Conservation (phyloP, 176 grass and related monocot genomes). For the Ensete ventricosum region DNA sequence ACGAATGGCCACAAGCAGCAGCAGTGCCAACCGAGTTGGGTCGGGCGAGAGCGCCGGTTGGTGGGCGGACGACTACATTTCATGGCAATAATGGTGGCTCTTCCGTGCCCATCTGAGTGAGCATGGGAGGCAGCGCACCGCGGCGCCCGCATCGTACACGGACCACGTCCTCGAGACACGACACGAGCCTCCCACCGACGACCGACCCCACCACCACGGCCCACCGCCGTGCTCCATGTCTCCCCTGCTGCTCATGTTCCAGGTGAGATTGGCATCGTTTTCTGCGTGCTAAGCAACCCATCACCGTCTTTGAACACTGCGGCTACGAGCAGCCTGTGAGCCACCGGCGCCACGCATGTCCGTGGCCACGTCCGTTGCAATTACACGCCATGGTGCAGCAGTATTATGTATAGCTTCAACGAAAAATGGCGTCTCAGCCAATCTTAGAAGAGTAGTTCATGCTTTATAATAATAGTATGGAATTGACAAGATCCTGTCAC, state of each 20-base stretch:
- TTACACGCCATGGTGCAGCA: too few species aligned
- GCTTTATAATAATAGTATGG: too few species aligned
- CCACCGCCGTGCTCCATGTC: neutral
- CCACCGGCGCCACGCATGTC: too few species aligned
- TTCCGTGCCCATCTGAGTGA: neutral
- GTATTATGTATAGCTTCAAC: too few species aligned
- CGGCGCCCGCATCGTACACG: conserved; percentile 10
- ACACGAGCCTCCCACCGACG: neutral
- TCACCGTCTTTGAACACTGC: too few species aligned
- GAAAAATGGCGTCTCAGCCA: neutral
- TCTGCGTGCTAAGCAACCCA: neutral
- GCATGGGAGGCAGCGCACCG: conserved; percentile 41
- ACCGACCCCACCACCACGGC: too few species aligned
- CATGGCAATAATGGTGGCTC: neutral
- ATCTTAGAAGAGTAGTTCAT: neutral
- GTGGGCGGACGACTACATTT: neutral
- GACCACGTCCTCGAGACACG: neutral
- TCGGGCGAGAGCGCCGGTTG: too few species aligned
- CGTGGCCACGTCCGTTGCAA: too few species aligned
- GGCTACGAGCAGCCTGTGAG: too few species aligned
- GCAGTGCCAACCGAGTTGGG: neutral
- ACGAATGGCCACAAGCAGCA: neutral
- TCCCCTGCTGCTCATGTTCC: neutral
- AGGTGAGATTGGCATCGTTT: conserved; percentile 1
- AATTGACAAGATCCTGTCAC: neutral